Evolutionary conservation across 139 green algal genomes (phyloP), one percentile per base, ranked within the genome.

Genomic region (Picochlorum sp.): DNA sequence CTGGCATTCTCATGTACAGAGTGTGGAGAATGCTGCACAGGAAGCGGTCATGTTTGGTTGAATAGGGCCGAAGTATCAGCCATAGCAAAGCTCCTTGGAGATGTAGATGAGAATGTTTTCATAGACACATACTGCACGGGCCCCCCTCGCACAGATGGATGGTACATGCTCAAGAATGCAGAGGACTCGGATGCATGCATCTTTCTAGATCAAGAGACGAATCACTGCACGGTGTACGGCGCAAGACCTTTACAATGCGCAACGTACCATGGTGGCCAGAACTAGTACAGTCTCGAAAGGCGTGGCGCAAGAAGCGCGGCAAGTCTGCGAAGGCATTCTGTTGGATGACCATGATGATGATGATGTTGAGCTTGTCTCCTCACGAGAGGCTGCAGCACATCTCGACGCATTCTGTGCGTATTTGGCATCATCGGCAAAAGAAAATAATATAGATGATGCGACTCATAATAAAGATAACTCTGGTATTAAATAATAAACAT

Each of bases 221-320:
- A 59, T 23, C 51, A 34, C 7, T 62, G 56, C 56, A 21, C 10
- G 15, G 30, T 62, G 14, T 62, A 62, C 44, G 56, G 56, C 9
- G 30, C 30, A 13, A 24, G 56, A 15, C 56, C 56, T 20, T 24
- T 45, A 45, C 56, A 62, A 14, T 62, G 56, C 24, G 20, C 30
- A 15, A 62, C 56, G 26, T 62, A 47, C 56, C 56, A 18, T 62
- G 21, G 21, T 62, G 56, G 56, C 56, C 56, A 45, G 56, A 62
- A 10, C 16, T 62, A 10, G n/a, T 62, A 15, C 13, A 62, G 47
- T 55, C 47, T 45, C 26, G 44, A 15, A 16, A 62, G 9, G 6
- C 14, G 14, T 62, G 56, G 11, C 3, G 5, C 26, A 47, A 26
- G 56, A 62, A 11, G 30, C 28, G 7, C 14, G 1, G 13, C 10